phyloP scores from a whole-genome alignment of 176 grass and related monocot species.

The Sorghum bicolor region DNA sequence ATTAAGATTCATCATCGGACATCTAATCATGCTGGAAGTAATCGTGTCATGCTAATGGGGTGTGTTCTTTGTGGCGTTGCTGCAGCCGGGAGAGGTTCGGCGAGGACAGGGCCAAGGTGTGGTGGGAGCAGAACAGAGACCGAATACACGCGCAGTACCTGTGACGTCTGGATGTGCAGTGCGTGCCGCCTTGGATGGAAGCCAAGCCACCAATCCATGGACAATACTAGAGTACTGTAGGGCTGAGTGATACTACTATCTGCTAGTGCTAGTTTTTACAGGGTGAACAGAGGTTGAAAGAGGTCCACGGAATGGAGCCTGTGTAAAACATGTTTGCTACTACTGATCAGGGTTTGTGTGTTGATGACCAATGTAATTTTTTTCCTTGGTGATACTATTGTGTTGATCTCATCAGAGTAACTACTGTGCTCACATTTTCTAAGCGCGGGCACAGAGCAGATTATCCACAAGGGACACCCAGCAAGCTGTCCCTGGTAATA shows the following conservation, averaged over 20 bases:
- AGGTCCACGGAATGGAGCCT: not conserved
- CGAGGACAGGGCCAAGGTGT: conserved; percentile 82
- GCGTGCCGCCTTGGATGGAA: conserved; percentile 4
- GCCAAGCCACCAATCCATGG: conserved; percentile 4
- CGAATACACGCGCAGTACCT: conserved; percentile 91
- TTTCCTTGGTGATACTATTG: conserved; percentile 2
- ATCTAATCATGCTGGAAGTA: not conserved
- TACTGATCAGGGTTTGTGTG: conserved; percentile 11
- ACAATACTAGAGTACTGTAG: conserved; percentile 17
- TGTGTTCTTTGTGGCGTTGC: not conserved
- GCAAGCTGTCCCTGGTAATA: not conserved
- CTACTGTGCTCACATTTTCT: not conserved
- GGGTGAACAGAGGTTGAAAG: not conserved
- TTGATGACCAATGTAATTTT: conserved; percentile 2
- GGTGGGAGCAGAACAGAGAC: conserved; percentile 94
- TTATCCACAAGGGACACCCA: not conserved
- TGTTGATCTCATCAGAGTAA: not conserved
- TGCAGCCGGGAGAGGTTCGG: conserved; percentile 88
- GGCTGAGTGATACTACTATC: conserved; percentile 13
- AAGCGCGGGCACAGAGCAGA: too few species aligned
- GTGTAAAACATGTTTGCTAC: conserved; percentile 23
- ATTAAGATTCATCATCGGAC: not conserved
- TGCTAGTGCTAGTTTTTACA: conserved; percentile 34
- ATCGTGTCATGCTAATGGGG: not conserved
- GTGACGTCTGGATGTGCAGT: conserved; percentile 18